Base-by-base conservation (phyloP, 192 early-diverging fungal species). In the Backusella macrospora region DNA sequence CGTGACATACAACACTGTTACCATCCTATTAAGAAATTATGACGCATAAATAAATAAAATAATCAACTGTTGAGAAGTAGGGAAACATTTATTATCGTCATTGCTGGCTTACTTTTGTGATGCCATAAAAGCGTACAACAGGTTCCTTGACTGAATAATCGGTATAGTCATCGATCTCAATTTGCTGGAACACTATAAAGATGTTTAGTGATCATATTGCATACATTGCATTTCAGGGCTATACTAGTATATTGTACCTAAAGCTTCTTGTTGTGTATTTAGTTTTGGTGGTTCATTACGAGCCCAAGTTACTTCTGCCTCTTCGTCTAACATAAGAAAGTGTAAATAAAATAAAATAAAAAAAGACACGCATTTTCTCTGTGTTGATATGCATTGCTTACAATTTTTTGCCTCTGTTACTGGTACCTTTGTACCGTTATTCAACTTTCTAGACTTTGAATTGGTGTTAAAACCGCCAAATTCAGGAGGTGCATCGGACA, bases 111-210 rank as follows among this genome's bases (percentile, higher is more conserved):
- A 92, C 93, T 71, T 90, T 88, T 1, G 95, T 98, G 8, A 95
- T 84, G 48, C 97, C 97, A 78, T 82, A 98, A 84, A 99, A 83
- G 3, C 96, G 88, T 47, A 95, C 76, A 6, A 88, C 81, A 8
- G 94, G 90, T 15, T 77, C 66, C 29, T 89, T 86, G 14, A 69
- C 55, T 23, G 44, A 45, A 4, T 78, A 71, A 48, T 89, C 85
- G 64, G 87, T 86, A 78, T 90, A 86, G 43, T 99, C 96, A 73
- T 98, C 96, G 40, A 94, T 85, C 72, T 99, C 98, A 81, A 99
- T 91, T 77, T 99, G 98, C 80, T 98, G 96, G 72, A 99, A 99
- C 0, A 96, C 92, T 87, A 5, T 75, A 9, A 43, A 62, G 66
- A 29, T 38, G 15, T 44, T 9, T 6, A 43, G 42, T 43, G 10